Evolutionary conservation across 139 green algal species (phyloP), one percentile per base, ranked within the genome.

Genomic region (Astrephomene gubernaculifera): DNA sequence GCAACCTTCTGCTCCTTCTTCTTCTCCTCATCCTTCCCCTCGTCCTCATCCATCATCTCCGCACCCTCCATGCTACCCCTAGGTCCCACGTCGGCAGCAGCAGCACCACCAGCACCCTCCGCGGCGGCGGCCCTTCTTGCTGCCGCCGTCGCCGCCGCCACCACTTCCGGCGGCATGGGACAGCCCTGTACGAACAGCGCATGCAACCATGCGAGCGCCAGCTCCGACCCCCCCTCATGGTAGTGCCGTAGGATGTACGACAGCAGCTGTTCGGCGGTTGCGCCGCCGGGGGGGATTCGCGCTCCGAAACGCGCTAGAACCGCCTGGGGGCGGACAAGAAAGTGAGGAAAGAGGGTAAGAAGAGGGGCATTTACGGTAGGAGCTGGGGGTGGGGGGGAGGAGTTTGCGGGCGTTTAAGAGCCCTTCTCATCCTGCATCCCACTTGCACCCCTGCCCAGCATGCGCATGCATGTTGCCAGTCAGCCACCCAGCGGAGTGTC

Each of bases 191-290:
- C 79, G 64, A 90, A 93, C 7, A 93, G 74, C 17, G 85, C 75
- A 78, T 90, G 87, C n/a, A 94, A 84, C 89, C 89, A 93, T 22
- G 75, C 35, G 63, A 94, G n/a, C 27, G 80, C 82, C 38, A 92
- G 76, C 61, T 88, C 72, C 27, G 88, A 79, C 3, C 91, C 83
- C 12, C 87, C 63, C 6, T 78, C 39, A 36, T 89, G 74, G 39
- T 85, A 92, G 53, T 85, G 71, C 14, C 27, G 81, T 31, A 94
- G 57, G 31, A 86, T 44, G 65, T 91, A 53, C 33, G 80, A 17
- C 64, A 94, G 87, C 71, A 94, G 33, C 63, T 88, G 53, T 21
- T 93, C 87, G 21, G 61, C 76, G 10, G 84, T 44, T 27, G 64
- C 33, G 53, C 94, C 90, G 4, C 4, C 44, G 3, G 73, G 39